Evolutionary conservation across 768 basidiomycete species (phyloP).

Genomic region (Leccinum aurantiacum): DNA sequence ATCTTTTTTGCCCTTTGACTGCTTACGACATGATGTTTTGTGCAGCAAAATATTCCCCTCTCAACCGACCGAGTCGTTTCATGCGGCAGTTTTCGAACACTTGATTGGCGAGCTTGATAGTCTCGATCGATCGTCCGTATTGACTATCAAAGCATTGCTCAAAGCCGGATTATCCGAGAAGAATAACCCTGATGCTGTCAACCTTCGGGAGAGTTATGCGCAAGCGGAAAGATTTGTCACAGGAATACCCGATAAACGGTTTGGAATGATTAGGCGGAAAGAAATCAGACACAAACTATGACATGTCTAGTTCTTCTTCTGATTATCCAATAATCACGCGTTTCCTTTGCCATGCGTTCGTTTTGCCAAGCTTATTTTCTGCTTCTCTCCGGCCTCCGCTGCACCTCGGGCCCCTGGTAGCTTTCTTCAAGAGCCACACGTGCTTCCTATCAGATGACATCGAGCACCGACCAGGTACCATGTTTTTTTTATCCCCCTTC

Average conservation of each 20-base stretch:
- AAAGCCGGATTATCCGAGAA: constrained; percentile 57
- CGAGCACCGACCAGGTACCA: background rate
- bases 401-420: background rate
- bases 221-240: constrained; percentile 66
- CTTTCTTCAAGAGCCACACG: background rate
- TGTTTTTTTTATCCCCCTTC: background rate
- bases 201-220: constrained; percentile 68
- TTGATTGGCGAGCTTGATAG: constrained; percentile 56
- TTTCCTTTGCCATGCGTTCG: background rate
- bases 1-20: background rate
- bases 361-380: background rate
- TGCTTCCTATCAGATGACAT: background rate
- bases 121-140: constrained; percentile 55
- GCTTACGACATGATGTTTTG: constrained; percentile 3
- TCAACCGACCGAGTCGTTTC: constrained; percentile 53
- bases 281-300: constrained; percentile 68
- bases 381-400: background rate
- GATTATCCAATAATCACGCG: background rate
- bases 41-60: constrained; percentile 59
- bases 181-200: constrained; percentile 62
- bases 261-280: constrained; percentile 55
- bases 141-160: constrained; percentile 54
- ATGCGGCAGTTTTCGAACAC: constrained; percentile 47
- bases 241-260: constrained; percentile 55
- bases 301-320: background rate